Percentiles rank a stretch among this genome's conserved stretches.
Evolutionary conservation across 306 rosid genomes (phyloP).

Genomic region (Sicyos edulis): DNA sequence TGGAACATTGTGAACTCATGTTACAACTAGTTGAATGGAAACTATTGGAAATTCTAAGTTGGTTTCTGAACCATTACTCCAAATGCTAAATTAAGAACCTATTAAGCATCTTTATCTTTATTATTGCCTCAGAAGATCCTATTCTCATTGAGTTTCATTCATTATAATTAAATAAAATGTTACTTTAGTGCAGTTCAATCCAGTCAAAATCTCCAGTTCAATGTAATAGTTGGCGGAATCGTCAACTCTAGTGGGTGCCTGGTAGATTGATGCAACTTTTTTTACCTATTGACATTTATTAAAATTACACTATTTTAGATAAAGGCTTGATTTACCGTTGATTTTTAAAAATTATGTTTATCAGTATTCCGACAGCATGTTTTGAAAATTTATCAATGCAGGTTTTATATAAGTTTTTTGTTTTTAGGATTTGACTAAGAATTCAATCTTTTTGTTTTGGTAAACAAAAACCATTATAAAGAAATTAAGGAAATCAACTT

Average conservation of each 20-base stretch:
- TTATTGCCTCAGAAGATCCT: background rate
- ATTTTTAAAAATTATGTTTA: too few species aligned
- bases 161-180: background rate
- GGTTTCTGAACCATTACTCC: background rate
- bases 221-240: background rate
- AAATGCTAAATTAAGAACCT: background rate
- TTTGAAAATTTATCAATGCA: too few species aligned
- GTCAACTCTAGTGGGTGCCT: background rate
- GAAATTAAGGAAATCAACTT: too few species aligned
- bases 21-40: background rate
- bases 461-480: too few species aligned
- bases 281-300: too few species aligned
- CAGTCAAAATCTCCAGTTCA: background rate
- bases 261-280: too few species aligned
- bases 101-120: background rate
- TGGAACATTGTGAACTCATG: background rate
- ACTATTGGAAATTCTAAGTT: background rate
- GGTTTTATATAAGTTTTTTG: too few species aligned
- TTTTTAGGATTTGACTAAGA: too few species aligned
- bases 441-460: too few species aligned
- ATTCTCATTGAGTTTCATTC: background rate
- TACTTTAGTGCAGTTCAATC: background rate
- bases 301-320: too few species aligned
- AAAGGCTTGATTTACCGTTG: too few species aligned
- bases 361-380: too few species aligned